These are phyloP conservation scores for Rhynchosporium secalis DNA, from an alignment of 2,329 filamentous ascomycete genomes.

Conservation along the genomic window DNA sequence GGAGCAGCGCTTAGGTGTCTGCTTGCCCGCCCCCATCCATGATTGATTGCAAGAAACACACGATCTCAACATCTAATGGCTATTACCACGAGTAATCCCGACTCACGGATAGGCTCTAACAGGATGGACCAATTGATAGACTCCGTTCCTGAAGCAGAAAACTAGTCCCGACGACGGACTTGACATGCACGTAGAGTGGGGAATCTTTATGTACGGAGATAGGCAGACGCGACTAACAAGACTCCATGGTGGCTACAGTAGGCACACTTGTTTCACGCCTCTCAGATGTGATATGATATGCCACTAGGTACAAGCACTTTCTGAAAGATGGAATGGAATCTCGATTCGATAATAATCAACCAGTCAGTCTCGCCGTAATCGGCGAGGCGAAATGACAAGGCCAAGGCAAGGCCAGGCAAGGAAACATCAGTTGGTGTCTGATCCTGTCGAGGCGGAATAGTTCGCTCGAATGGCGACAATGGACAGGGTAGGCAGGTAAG, in stretches of 20 bases:
- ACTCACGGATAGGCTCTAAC: not conserved
- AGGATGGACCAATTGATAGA: constrained; percentile 1
- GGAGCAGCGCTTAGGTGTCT: not conserved
- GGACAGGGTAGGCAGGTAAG: not conserved
- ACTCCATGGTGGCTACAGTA: not conserved
- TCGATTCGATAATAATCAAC: not conserved
- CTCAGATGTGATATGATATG: not conserved
- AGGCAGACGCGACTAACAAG: constrained; percentile 12
- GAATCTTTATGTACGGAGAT: not conserved
- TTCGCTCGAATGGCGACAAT: constrained; percentile 5
- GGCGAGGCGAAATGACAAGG: constrained; percentile 7
- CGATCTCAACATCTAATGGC: not conserved
- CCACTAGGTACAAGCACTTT: not conserved
- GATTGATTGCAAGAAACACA: not conserved
- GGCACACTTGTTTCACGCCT: not conserved
- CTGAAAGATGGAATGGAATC: not conserved
- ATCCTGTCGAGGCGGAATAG: not conserved
- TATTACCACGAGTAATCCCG: not conserved
- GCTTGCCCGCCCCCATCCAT: not conserved
- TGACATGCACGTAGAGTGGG: constrained; percentile 13
- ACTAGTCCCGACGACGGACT: constrained; percentile 6
- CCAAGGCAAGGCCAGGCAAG: not conserved
- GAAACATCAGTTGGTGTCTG: not conserved
- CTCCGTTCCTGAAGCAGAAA: not conserved
- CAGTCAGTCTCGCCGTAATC: constrained; percentile 7